Base-by-base conservation (phyloP, 139 green algal genomes). In the Asterochloris sp. region DNA sequence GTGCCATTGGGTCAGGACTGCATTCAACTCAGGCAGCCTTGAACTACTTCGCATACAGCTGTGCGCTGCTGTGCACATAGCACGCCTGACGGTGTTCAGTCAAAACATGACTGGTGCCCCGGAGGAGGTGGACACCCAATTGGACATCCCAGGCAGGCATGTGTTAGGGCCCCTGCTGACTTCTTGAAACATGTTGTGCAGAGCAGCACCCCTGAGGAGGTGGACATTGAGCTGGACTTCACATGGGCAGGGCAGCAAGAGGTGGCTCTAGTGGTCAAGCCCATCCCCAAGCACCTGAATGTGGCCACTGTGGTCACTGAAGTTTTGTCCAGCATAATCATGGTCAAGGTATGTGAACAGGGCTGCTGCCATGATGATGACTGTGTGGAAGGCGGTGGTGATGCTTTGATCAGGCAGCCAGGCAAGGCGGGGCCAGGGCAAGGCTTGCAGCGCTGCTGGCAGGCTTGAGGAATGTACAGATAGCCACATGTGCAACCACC, bases 161-260 rank as follows among this genome's bases (percentile, higher is more conserved):
- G 38, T 6, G 38, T 54, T 6, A 54, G 38, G 38, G 2, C 38
- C 38, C 38, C 38, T 54, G 38, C 38, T 54, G 38, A 54, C 38
- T 54, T 54, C 38, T 54, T 54, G 38, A 2, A 54, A 2, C 38
- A 54, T 54, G 38, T 54, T 54, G 6, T 54, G 38, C 38, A 54
- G 38, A 54, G 38, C 38, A 54, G 38, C 38, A 54, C 38, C 38
- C 38, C 79, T 28, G 82, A 85, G 4, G 76, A 85, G 19, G 23
- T 86, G 15, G 69, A 78, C 28, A 83, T 86, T 19, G 83, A 86
- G 29, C 26, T 79, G 19, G 83, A 86, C 63, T 80, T 86, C 27
- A 64, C 60, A 12, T 86, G 83, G 83, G 68, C 62, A 1, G 74
- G 83, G 17, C 23, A 85, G 28, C 74, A 78, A 69, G 74, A 84